Evolutionary conservation across 768 basidiomycete genomes (phyloP), one percentile per base, ranked within the genome.

Genomic region (Exidia glandulosa): DNA sequence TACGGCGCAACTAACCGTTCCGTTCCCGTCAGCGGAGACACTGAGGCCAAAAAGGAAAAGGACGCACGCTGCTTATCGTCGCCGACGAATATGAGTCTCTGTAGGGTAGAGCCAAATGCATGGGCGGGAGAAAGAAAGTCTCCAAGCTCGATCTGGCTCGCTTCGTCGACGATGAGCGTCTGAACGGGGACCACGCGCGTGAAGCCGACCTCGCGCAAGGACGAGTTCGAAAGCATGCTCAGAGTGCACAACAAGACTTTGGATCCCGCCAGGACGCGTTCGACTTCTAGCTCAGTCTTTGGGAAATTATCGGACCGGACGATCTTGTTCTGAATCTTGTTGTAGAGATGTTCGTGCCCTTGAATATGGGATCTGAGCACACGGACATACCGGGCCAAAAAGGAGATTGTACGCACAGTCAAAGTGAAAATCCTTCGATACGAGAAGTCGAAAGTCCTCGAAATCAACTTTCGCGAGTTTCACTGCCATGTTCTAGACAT

Each of bases 311-410:
- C 69, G 47, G 84, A 82, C 2, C 74, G 68, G 32, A 92, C 84
- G 2, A 84, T 70, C 57, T 87, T 77, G 10, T 64, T 25, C 4
- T 65, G 59, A 34, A 88, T 72, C 13, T 75, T 66, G 2, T 64
- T 59, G 68, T 92, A 92, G 0, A 90, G 71, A 67, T 91, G 86
- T 60, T 89, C 88, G 77, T 92, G 88, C 90, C 90, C 91, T 45
- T 36, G n/a, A n/a, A n/a, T n/a, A 34, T 57, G 29, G 48, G 29
- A 37, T 13, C 3, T 23, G 25, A 57, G 32, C 13, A 63, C 23
- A 16, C n/a, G n/a, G n/a, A n/a, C n/a, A n/a, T n/a, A n/a, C n/a
- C n/a, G n/a, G n/a, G 16, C 45, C n/a, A 57, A 32, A 33, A 41
- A 58, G 19, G 16, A 61, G 55, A 45, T 3, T 27, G 32, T 2